Percentiles rank a stretch among this genome's conserved stretches.
These are phyloP conservation scores for Phyllosticta citriasiana DNA, from an alignment of 2,329 filamentous ascomycete genomes.

Conservation along the genomic window DNA sequence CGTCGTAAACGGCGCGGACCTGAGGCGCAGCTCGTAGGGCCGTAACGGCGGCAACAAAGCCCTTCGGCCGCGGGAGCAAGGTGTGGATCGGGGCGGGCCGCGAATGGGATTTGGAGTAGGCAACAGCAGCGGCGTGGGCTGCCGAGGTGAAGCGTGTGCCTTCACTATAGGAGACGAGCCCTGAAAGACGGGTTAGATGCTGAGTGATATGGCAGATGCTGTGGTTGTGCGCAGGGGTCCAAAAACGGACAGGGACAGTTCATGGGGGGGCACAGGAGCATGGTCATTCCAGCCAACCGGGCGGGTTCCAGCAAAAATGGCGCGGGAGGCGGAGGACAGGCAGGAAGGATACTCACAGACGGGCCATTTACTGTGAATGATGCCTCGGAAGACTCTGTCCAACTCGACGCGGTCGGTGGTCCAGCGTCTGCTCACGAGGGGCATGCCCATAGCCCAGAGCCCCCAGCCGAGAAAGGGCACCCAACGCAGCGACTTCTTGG, in stretches of 20 bases:
- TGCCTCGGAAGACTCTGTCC: constrained; percentile 46
- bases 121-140: constrained; percentile 42
- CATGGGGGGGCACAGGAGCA: background rate
- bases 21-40: constrained; percentile 33
- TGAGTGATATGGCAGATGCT: background rate
- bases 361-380: constrained; percentile 43
- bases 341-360: constrained; percentile 41
- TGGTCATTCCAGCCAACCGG: background rate
- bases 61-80: constrained; percentile 51
- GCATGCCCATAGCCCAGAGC: constrained; percentile 56
- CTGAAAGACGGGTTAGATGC: constrained; percentile 23
- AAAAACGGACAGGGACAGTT: background rate
- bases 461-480: constrained; percentile 56
- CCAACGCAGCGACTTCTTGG: constrained; percentile 48
- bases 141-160: constrained; percentile 48
- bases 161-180: constrained; percentile 57
- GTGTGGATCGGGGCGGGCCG: constrained; percentile 44
- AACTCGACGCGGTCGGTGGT: constrained; percentile 47
- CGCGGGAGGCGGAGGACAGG: background rate
- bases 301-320: background rate
- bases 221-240: background rate
- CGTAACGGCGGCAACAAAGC: constrained; percentile 50
- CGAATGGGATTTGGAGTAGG: constrained; percentile 43
- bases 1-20: constrained; percentile 28
- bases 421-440: constrained; percentile 52